phyloP scores from a whole-genome alignment of 129 eudicot species.

The Kitagawia praeruptora region DNA sequence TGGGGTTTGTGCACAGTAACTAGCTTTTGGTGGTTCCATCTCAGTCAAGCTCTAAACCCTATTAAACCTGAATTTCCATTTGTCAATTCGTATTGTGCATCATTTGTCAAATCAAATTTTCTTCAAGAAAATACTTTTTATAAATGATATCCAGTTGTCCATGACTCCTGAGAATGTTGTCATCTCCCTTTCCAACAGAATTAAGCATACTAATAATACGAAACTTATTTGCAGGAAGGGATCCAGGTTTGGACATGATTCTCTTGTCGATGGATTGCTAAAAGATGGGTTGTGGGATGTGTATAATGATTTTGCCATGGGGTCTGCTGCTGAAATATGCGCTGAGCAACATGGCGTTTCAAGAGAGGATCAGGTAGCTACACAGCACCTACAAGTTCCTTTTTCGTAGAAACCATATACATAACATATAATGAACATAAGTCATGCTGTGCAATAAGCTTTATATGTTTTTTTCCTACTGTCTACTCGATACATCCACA shows the following conservation, averaged over 20 bases:
- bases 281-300: constrained; percentile 97
- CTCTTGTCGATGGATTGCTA: constrained; percentile 87
- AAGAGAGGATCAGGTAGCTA: constrained; percentile 84
- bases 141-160: neutral
- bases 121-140: too few relatives aligned
- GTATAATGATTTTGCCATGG: constrained; percentile 80
- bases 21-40: neutral
- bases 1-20: neutral
- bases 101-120: neutral
- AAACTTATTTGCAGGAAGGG: constrained; percentile 61
- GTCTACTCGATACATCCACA: neutral
- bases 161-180: neutral
- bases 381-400: neutral
- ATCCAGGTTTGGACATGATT: constrained; percentile 87
- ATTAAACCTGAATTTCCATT: neutral
- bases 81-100: neutral
- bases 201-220: neutral
- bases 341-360: constrained; percentile 70
- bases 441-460: neutral
- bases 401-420: neutral
- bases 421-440: neutral
- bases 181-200: too few relatives aligned
- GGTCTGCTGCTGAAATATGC: constrained; percentile 85
- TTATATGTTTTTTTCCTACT: neutral
- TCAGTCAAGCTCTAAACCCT: neutral